Base-by-base conservation (phyloP, 2,329 filamentous ascomycete species). In the Pseudocercospora ulei region DNA sequence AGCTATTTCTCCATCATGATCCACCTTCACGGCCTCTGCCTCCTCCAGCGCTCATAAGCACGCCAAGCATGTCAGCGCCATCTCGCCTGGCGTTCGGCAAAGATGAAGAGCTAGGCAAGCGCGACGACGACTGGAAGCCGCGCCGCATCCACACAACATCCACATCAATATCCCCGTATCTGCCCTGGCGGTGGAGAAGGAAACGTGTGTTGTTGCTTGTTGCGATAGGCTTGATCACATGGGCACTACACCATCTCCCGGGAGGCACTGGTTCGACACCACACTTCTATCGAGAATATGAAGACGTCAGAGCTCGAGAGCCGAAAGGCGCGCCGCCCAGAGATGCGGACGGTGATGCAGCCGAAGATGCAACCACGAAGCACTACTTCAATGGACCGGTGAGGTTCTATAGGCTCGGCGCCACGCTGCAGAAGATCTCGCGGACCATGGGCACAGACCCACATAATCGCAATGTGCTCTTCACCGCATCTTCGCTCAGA, bases 401-500 rank as follows among this genome's bases (percentile, higher is more conserved):
- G 50, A 75, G 68, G 51, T 87, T 84, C 56, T 73, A 72, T 50
- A 61, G 73, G 7, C 70, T 95, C 26, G 73, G 72, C 0, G 55
- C 60, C 11, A 76, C 79, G 3, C 65, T 94, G 25, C 72, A 77
- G 26, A 69, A 66, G 7, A 73, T 80, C 27, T 58, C 67, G 5
- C 65, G 61, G 12, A 76, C 73, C 0, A 64, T 65, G 16, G 77
- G 77, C 3, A 60, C 62, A 33, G 64, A 65, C 37, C 46, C 57
- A 19, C 56, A 63, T 23, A 83, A 82, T 54, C 72, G 72, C 35
- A 86, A 86, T 53, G 71, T 94, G 9, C 61, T 95, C 2, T 94
- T 94, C 57, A 80, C 78, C 3, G 78, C 82, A 3, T 78, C 82
- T 0, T 86, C 72, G 44, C 62, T 92, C 35, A 73, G 73, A 58